phyloP scores from a whole-genome alignment of 176 grass and related monocot genomes.

The Coix lacrymajobi region DNA sequence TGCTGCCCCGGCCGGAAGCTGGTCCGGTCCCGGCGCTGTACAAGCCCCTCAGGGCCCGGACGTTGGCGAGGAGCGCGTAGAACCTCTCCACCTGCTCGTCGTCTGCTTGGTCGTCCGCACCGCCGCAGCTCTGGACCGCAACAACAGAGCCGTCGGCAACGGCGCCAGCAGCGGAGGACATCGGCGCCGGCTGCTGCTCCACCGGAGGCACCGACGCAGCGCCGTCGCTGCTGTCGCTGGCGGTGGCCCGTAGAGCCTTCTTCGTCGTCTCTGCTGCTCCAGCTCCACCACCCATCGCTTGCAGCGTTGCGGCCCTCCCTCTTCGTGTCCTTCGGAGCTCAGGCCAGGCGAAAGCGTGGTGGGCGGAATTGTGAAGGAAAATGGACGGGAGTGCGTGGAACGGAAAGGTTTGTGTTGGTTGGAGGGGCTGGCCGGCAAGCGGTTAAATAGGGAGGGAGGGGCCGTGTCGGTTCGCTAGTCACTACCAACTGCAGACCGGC shows the following conservation, averaged over 20 bases:
- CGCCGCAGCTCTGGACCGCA: not conserved
- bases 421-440: not conserved
- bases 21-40: not conserved
- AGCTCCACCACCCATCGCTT: not conserved
- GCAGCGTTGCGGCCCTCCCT: not conserved
- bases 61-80: constrained; percentile 44
- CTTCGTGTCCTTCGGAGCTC: not conserved
- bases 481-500: not conserved
- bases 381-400: not conserved
- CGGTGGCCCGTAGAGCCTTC: not conserved
- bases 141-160: not conserved
- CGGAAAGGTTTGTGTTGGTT: not conserved
- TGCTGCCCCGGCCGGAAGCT: not conserved
- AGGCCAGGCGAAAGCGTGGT: not conserved
- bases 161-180: not conserved
- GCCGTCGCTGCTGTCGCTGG: not conserved
- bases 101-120: not conserved
- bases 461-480: not conserved
- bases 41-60: constrained; percentile 18
- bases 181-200: not conserved
- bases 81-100: constrained; percentile 45
- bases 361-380: not conserved
- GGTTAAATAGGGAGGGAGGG: constrained; percentile 5
- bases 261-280: not conserved
- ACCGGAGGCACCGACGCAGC: not conserved